Evolutionary conservation across 2,329 filamentous ascomycete genomes (phyloP), one percentile per base, ranked within the genome.

Genomic region (Colletotrichum coccodes): DNA sequence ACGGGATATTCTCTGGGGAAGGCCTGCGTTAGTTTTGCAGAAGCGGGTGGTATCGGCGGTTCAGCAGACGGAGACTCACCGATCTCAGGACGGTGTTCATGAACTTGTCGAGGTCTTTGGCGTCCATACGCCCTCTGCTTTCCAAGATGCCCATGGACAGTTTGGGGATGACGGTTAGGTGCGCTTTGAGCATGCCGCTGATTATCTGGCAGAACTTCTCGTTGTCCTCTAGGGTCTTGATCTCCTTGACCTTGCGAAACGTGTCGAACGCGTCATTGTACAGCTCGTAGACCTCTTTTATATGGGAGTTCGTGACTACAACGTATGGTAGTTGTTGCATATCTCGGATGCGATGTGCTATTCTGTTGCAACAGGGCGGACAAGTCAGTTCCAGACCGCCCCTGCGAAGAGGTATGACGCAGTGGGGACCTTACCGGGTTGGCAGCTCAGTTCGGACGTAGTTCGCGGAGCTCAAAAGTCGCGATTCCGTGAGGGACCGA

Each of bases 191-290:
- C 71, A 92, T 97, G 65, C 90, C 85, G 68, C 91, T 89, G 68
- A 99, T 90, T 65, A 94, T 85, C 62, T 92, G 88, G 83, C 96
- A 99, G 74, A 97, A 92, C 49, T 81, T 84, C 72, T 98, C 94
- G 78, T 99, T 99, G 75, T 98, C 95, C 36, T 97, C 92, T 40
- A 97, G 82, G 0, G 90, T 92, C 75, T 92, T 91, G 73, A 99
- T 90, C 76, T 97, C 94, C 58, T 91, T 91, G 46, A 98, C 85
- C 73, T 92, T 92, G 54, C 96, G 92, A 72, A 98, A 92, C 60
- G 86, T 90, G 78, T 99, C 96, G 75, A 99, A 99, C n/a, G 96
- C 95, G 73, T 91, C 91, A 82, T 98, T 97, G 84, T 99, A 99
- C 7, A 98, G 87, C 78, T 98, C 94, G 82, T 99, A 99, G 38